Conservation (phyloP, 768 basidiomycete genomes). For the Nidularia sp. region DNA sequence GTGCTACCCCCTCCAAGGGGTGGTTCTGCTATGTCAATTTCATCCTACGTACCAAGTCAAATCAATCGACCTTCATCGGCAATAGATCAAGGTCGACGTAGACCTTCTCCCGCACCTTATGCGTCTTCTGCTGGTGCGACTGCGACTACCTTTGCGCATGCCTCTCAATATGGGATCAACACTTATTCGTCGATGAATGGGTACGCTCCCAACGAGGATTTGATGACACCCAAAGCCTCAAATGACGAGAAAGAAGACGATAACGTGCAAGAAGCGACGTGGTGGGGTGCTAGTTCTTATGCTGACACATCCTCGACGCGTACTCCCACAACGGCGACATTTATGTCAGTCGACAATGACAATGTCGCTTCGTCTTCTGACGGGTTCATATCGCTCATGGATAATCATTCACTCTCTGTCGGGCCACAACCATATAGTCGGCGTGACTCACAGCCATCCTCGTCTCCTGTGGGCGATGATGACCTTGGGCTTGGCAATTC, state of each 20-base stretch:
- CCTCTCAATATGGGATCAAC: constrained; percentile 18
- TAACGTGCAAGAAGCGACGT: constrained; percentile 38
- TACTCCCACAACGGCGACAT: constrained; percentile 71
- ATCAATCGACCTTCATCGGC: constrained; percentile 77
- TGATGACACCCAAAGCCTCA: constrained; percentile 25
- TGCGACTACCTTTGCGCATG: constrained; percentile 16
- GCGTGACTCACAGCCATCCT: too few species aligned
- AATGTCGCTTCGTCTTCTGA: constrained; percentile 38
- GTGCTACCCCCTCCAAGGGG: constrained; percentile 49
- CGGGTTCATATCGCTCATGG: constrained; percentile 85
- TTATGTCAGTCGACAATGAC: constrained; percentile 49
- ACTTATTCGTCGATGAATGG: constrained; percentile 27
- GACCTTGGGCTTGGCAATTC: constrained; percentile 91
- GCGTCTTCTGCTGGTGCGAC: constrained; percentile 34
- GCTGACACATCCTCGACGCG: constrained; percentile 24
- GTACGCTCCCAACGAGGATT: constrained; percentile 24
- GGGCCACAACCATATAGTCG: too few species aligned
- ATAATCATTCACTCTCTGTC: constrained; percentile 43
- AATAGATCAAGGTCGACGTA: constrained; percentile 65
- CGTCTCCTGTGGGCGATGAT: constrained; percentile 49
- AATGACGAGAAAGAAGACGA: constrained; percentile 24
- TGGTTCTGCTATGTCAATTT: constrained; percentile 67
- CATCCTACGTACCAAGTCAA: constrained; percentile 39
- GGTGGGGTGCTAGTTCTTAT: constrained; percentile 58
- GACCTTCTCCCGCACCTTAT: constrained; percentile 52